These are phyloP conservation scores for Wolfiporia cocos DNA, from an alignment of 1,284 basidiomycete species.

Conservation along the genomic window DNA sequence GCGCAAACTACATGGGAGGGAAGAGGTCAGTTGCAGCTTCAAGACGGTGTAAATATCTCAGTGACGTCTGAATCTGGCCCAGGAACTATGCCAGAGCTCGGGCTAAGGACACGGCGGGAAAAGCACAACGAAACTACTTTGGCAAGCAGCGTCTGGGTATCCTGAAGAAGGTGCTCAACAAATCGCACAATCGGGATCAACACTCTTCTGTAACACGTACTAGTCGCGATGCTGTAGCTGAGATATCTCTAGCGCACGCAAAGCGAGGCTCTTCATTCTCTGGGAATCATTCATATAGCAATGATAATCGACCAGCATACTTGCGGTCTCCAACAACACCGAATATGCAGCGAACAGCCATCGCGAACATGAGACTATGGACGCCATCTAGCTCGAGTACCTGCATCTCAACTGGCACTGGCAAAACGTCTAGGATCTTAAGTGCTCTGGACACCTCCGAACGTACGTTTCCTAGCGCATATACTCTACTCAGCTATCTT, in stretches of 20 bases:
- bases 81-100: conserved; percentile 53
- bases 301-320: too few species aligned
- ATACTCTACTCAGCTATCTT: conserved; percentile 1
- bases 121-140: conserved; percentile 49
- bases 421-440: conserved; percentile 15
- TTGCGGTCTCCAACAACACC: too few species aligned
- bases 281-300: neutral
- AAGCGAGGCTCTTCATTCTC: conserved; percentile 2
- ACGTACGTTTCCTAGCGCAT: conserved; percentile 14
- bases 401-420: neutral
- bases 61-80: neutral
- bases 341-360: too few species aligned
- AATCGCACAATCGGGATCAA: conserved; percentile 1
- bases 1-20: conserved; percentile 61
- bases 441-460: conserved; percentile 18
- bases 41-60: neutral
- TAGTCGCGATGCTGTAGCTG: conserved; percentile 2
- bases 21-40: conserved; percentile 32
- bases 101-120: conserved; percentile 40
- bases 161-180: conserved; percentile 32
- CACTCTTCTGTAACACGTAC: neutral
- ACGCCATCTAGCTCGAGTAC: conserved; percentile 2
- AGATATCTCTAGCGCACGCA: conserved; percentile 23
- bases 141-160: conserved; percentile 47
- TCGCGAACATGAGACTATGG: too few species aligned